Conservation (phyloP, 352 stramenopile genomes). For the Hyaloperonospora brassicae region DNA sequence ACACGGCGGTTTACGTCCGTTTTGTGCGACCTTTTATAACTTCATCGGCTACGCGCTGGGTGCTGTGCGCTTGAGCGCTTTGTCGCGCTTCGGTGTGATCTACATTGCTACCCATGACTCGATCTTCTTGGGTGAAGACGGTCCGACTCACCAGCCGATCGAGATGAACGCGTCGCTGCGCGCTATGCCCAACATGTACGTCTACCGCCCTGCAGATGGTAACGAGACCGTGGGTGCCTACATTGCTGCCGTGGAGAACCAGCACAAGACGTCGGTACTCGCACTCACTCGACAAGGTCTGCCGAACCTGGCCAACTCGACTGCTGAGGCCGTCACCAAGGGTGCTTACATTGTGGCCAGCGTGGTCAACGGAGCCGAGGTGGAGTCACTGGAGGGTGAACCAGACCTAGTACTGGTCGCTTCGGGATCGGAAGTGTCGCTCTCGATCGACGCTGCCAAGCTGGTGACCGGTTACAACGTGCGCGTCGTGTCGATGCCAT, state of each 20-base stretch:
- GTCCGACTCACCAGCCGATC: constrained; percentile 98
- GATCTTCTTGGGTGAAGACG: constrained; percentile 99
- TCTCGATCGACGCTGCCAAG: constrained; percentile 93
- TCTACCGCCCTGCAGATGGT: constrained; percentile 95
- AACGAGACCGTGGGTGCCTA: constrained; percentile 98
- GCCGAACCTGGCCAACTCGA: constrained; percentile 86
- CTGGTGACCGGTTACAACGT: constrained; percentile 75
- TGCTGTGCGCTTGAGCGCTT: constrained; percentile 90
- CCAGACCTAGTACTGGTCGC: constrained; percentile 90
- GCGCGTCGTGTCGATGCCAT: constrained; percentile 96
- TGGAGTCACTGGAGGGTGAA: constrained; percentile 55
- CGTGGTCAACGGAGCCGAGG: constrained; percentile 71
- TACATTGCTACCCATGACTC: constrained; percentile 99
- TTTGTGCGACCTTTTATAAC: constrained; percentile 99
- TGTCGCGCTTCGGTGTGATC: constrained; percentile 94
- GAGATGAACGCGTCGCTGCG: constrained; percentile 95
- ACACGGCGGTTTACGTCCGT: constrained; percentile 94
- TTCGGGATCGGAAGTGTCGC: constrained; percentile 93
- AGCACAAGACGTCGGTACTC: constrained; percentile 90
- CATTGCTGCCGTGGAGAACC: constrained; percentile 76
- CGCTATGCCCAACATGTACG: constrained; percentile 97
- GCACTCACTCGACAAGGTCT: constrained; percentile 89
- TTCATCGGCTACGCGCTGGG: constrained; percentile 98
- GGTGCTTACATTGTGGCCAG: constrained; percentile 81
- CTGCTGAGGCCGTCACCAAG: constrained; percentile 86